Evolutionary conservation across 805 yeast genomes (phyloP).

Genomic region (Wickerhamiella australiensis): DNA sequence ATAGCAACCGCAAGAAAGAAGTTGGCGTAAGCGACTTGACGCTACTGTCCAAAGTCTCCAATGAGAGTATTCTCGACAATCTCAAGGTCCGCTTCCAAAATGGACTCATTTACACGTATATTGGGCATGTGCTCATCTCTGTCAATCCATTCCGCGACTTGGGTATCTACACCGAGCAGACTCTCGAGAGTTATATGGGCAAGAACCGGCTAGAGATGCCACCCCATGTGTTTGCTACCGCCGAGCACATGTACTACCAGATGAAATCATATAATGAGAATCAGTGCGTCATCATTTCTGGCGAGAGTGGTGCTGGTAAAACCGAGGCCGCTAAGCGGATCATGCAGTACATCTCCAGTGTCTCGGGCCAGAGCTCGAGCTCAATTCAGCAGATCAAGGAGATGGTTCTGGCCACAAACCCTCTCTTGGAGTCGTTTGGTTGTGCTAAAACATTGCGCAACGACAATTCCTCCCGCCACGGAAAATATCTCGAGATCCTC

Average conservation of each 20-base stretch:
- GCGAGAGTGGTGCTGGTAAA: constrained; percentile 97
- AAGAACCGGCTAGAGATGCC: constrained; percentile 92
- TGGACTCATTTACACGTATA: constrained; percentile 81
- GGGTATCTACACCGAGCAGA: constrained; percentile 82
- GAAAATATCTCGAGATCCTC: constrained; percentile 82
- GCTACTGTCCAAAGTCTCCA: constrained; percentile 72
- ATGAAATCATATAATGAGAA: constrained; percentile 87
- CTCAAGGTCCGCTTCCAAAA: constrained; percentile 79
- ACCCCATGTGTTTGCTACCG: constrained; percentile 96
- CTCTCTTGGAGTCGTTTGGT: constrained; percentile 79
- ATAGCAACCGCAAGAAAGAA: constrained; percentile 76
- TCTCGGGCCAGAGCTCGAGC: constrained; percentile 55
- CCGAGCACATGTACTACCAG: constrained; percentile 92
- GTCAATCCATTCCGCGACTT: constrained; percentile 94
- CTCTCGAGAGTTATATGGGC: constrained; percentile 66
- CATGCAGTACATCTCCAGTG: constrained; percentile 90
- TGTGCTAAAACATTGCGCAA: constrained; percentile 87
- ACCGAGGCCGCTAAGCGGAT: constrained; percentile 97
- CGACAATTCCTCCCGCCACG: constrained; percentile 84
- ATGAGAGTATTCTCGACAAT: constrained; percentile 86
- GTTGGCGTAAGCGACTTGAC: constrained; percentile 98
- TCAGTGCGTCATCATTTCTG: constrained; percentile 95
- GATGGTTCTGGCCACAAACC: constrained; percentile 96
- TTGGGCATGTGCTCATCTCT: constrained; percentile 88
- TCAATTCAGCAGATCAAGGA: constrained; percentile 81